Conservation (phyloP, 805 yeast species). For the Pichia cabralensis region DNA sequence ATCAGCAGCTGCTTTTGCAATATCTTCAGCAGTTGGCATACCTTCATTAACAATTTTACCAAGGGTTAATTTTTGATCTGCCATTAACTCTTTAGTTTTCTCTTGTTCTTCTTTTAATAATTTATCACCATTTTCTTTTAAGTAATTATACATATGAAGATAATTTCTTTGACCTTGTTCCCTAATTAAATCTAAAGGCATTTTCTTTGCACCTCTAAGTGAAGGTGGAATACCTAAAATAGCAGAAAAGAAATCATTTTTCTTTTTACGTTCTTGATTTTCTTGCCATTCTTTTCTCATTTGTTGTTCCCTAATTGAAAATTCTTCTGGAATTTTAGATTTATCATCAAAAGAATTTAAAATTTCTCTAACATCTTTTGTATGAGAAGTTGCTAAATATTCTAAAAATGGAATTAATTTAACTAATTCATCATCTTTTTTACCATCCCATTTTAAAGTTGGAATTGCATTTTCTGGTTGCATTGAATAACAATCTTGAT, state of each 20-base stretch:
- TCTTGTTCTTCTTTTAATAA: conserved; percentile 77
- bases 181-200: conserved; percentile 83
- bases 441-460: conserved; percentile 79
- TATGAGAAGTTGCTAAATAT: conserved; percentile 77
- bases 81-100: conserved; percentile 70
- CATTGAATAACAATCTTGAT: conserved; percentile 57
- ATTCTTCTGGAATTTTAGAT: conserved; percentile 65
- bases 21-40: conserved; percentile 64
- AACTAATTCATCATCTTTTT: conserved; percentile 69
- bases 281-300: conserved; percentile 63
- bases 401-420: conserved; percentile 86
- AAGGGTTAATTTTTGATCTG: conserved; percentile 73
- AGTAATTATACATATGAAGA: conserved; percentile 59
- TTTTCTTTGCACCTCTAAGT: conserved; percentile 36
- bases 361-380: conserved; percentile 85
- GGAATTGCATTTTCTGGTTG: conserved; percentile 95
- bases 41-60: conserved; percentile 82
- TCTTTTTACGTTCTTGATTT: conserved; percentile 31
- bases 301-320: conserved; percentile 62
- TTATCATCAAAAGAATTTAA: conserved; percentile 63
- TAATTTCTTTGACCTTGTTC: conserved; percentile 90
- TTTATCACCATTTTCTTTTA: conserved; percentile 50
- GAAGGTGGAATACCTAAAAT: conserved; percentile 53
- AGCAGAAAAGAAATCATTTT: conserved; percentile 16
- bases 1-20: conserved; percentile 28